Percentiles rank a stretch among this genome's conserved stretches.
Evolutionary conservation across 257 asterid species (phyloP).

Genomic region (Hygrophila difformis): DNA sequence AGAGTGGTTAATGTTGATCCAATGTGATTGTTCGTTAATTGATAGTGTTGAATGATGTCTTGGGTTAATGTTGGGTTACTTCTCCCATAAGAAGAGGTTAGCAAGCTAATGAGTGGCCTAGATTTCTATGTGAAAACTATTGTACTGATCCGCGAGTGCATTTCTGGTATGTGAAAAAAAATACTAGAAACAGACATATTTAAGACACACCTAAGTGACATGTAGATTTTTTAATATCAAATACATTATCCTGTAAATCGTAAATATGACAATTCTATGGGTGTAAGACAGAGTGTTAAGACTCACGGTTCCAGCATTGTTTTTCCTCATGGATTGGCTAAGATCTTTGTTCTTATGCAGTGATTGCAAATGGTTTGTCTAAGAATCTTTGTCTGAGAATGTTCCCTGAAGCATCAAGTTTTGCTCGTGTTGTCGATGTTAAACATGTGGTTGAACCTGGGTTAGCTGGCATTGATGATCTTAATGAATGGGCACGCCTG

Average conservation of each 20-base stretch:
- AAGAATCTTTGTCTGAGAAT: conserved; percentile 47
- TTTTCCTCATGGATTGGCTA: neutral
- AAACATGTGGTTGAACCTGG: conserved; percentile 21
- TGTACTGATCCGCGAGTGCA: no score
- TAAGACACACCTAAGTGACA: no score
- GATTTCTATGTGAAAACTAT: no score
- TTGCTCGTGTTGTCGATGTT: conserved; percentile 28
- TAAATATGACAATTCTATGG: no score
- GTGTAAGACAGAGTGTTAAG: neutral
- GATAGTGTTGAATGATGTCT: no score
- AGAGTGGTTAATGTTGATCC: no score
- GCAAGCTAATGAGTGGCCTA: no score
- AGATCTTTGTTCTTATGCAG: conserved; percentile 32
- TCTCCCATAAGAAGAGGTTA: no score
- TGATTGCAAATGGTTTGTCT: conserved; percentile 43
- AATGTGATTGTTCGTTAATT: no score
- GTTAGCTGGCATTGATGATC: conserved; percentile 15
- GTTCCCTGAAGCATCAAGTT: conserved; percentile 44
- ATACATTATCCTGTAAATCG: neutral
- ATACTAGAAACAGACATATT: no score
- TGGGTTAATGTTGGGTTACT: no score
- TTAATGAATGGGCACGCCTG: conserved; percentile 25
- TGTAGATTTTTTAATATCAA: neutral
- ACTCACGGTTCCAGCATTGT: neutral
- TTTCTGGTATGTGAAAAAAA: no score